phyloP scores from a whole-genome alignment of 75 land plant genomes.

The Picea glauca region DNA sequence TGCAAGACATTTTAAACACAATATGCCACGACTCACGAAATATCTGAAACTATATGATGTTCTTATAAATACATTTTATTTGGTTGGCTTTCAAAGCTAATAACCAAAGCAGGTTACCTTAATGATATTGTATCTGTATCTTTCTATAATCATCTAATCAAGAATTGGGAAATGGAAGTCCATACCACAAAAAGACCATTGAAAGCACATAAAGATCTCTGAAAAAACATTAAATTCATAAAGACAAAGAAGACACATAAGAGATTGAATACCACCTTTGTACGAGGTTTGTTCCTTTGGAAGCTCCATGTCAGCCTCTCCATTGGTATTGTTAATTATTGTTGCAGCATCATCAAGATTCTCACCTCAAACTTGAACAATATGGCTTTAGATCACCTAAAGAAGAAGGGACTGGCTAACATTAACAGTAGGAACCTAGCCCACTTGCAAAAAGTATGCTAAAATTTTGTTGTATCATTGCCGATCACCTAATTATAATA shows the following conservation, averaged over 20 bases:
- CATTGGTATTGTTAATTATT: background rate
- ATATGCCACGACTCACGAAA: background rate
- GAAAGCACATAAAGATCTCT: background rate
- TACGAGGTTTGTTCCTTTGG: background rate
- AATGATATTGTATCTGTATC: background rate
- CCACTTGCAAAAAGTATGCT: background rate
- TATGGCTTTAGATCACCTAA: background rate
- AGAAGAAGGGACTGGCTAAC: background rate
- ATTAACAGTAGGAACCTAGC: background rate
- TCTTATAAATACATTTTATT: background rate
- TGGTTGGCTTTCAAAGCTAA: background rate
- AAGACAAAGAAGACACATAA: background rate
- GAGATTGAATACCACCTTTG: background rate
- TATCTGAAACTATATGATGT: background rate
- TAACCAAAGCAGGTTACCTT: background rate
- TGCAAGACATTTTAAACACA: background rate
- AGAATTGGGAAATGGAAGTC: background rate
- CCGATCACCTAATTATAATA: background rate
- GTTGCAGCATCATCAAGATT: constrained; percentile 10
- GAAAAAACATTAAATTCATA: background rate
- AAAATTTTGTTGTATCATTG: background rate
- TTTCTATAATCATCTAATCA: background rate
- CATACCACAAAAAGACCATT: background rate
- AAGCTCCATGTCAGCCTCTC: background rate
- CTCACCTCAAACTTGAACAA: constrained; percentile 10